Conservation (phyloP, 2,329 filamentous ascomycete genomes). For the Monosporascus sp. region DNA sequence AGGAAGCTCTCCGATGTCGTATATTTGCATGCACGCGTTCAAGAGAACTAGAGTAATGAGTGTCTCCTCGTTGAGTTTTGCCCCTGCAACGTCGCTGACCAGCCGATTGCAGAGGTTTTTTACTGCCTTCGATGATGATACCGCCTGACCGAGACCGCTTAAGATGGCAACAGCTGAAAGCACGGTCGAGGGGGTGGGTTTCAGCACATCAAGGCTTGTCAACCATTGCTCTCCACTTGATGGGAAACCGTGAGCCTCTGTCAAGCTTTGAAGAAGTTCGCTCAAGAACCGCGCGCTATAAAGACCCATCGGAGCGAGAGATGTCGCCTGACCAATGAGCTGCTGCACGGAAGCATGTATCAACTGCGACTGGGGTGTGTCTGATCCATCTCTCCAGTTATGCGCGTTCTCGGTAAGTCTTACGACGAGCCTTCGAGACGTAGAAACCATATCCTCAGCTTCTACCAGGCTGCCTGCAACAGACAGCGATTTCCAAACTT, state of each 20-base stretch:
- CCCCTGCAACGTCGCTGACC: conserved; percentile 55
- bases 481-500: conserved; percentile 41
- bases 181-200: conserved; percentile 39
- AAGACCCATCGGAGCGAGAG: conserved; percentile 38
- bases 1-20: conserved; percentile 47
- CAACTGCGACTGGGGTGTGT: conserved; percentile 30
- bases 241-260: conserved; percentile 42
- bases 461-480: conserved; percentile 31
- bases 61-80: conserved; percentile 40
- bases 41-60: conserved; percentile 48
- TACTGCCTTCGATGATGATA: conserved; percentile 42
- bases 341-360: conserved; percentile 38
- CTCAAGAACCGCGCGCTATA: conserved; percentile 51
- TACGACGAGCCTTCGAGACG: conserved; percentile 34
- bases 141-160: conserved; percentile 45
- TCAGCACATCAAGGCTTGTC: conserved; percentile 40
- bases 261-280: conserved; percentile 43
- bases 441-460: conserved; percentile 39
- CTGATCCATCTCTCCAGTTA: conserved; percentile 34
- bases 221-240: conserved; percentile 44
- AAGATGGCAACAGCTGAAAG: conserved; percentile 48
- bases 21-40: conserved; percentile 48
- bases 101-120: conserved; percentile 55
- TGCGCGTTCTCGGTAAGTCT: conserved; percentile 27
- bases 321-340: conserved; percentile 38